Evolutionary conservation across 495 filamentous ascomycete species (phyloP).

Genomic region (Aspergillus kassunensis): DNA sequence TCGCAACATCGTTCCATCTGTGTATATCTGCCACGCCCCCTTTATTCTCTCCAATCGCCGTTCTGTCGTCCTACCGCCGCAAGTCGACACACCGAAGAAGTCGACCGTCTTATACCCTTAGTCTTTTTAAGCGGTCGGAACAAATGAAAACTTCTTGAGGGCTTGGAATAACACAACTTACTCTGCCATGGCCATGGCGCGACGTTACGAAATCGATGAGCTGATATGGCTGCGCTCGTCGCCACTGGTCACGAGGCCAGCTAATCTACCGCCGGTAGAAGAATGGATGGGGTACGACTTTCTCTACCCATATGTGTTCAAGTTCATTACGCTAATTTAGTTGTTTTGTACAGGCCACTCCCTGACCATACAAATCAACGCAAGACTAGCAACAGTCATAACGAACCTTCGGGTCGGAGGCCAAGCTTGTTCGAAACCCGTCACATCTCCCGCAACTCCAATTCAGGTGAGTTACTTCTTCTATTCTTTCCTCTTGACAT

Average conservation of each 20-base stretch:
- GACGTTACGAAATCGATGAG: conserved; percentile 75
- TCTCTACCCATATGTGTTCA: conserved; percentile 9
- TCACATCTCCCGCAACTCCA: conserved; percentile 60
- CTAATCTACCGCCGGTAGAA: conserved; percentile 77
- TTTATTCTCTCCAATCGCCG: background rate
- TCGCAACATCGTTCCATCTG: background rate
- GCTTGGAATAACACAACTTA: conserved; percentile 27
- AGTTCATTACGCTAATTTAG: conserved; percentile 2
- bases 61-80: background rate
- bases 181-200: conserved; percentile 43
- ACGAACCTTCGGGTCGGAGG: conserved; percentile 45
- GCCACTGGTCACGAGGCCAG: conserved; percentile 78
- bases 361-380: conserved; percentile 46
- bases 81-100: background rate
- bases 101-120: background rate
- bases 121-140: conserved; percentile 10
- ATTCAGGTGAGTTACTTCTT: conserved; percentile 40
- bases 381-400: conserved; percentile 41
- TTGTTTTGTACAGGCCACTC: conserved; percentile 38
- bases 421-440: conserved; percentile 56
- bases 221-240: conserved; percentile 74
- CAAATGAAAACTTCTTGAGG: conserved; percentile 35
- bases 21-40: background rate
- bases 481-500: background rate
- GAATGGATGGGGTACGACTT: conserved; percentile 94